A percentile compares a stretch with the other conserved stretches of the same genome.
Evolutionary conservation across 129 eudicot species (phyloP).

Genomic region (Ambrosia artemisiifolia): DNA sequence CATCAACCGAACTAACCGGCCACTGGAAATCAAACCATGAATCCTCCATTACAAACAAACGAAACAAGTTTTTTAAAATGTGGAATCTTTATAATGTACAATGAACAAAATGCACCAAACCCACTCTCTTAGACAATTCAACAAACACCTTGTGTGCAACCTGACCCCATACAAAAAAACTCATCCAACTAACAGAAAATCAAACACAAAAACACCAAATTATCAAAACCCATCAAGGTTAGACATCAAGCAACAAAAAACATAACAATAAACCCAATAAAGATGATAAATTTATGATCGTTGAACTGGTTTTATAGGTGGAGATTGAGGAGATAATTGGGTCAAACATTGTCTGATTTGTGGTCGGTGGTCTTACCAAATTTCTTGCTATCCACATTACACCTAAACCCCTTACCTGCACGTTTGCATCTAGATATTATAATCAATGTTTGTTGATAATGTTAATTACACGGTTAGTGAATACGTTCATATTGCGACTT

Average conservation of each 20-base stretch:
- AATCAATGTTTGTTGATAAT: neutral
- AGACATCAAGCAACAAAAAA: neutral
- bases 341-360: neutral
- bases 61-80: constrained; percentile 34
- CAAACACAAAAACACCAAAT: neutral
- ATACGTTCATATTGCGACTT: no score
- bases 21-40: constrained; percentile 45
- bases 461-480: no score
- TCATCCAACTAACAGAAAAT: neutral
- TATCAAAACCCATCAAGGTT: neutral
- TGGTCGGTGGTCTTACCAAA: neutral
- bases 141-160: constrained; percentile 3
- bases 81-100: constrained; percentile 49
- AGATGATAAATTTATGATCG: neutral
- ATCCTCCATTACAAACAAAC: constrained; percentile 66
- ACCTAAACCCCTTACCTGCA: neutral
- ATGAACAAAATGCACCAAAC: neutral
- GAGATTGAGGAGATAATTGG: neutral
- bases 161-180: neutral
- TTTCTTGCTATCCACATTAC: neutral
- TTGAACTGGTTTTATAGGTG: neutral
- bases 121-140: constrained; percentile 4
- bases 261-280: neutral
- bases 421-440: neutral
- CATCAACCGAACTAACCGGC: constrained; percentile 48